Evolutionary conservation across 2,329 filamentous ascomycete species (phyloP).

Genomic region (Tolypocladium nubicola): DNA sequence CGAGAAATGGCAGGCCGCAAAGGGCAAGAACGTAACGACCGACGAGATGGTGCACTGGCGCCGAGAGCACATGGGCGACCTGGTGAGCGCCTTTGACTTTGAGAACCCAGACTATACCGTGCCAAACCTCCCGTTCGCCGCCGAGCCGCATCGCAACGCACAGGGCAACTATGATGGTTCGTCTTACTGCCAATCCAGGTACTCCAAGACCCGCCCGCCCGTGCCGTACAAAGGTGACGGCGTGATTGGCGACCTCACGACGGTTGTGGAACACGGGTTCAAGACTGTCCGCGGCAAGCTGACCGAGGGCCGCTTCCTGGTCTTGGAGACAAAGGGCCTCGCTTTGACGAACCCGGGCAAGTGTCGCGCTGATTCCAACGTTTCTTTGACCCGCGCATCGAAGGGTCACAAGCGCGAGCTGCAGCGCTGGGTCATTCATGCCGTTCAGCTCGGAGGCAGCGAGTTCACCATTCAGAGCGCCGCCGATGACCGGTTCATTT

Average conservation of each 20-base stretch:
- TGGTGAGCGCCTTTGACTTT: conserved; percentile 30
- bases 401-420: conserved; percentile 4
- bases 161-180: conserved; percentile 35
- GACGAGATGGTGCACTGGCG: conserved; percentile 20
- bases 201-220: conserved; percentile 24
- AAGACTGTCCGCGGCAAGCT: conserved; percentile 40
- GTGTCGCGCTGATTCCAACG: conserved; percentile 4
- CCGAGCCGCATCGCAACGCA: conserved; percentile 28
- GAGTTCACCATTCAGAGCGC: conserved; percentile 15
- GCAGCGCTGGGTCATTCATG: conserved; percentile 41
- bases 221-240: conserved; percentile 33
- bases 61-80: conserved; percentile 20
- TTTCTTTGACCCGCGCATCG: conserved; percentile 14
- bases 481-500: conserved; percentile 11
- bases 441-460: conserved; percentile 13
- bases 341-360: conserved; percentile 19
- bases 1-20: conserved; percentile 32
- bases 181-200: conserved; percentile 29
- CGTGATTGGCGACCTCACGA: conserved; percentile 24
- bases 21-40: conserved; percentile 26
- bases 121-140: conserved; percentile 32
- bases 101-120: conserved; percentile 37
- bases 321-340: conserved; percentile 35
- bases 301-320: conserved; percentile 44
- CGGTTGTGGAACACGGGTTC: conserved; percentile 40